Evolutionary conservation across 2,329 filamentous ascomycete genomes (phyloP).

Genomic region (Rhynchosporium agropyri): DNA sequence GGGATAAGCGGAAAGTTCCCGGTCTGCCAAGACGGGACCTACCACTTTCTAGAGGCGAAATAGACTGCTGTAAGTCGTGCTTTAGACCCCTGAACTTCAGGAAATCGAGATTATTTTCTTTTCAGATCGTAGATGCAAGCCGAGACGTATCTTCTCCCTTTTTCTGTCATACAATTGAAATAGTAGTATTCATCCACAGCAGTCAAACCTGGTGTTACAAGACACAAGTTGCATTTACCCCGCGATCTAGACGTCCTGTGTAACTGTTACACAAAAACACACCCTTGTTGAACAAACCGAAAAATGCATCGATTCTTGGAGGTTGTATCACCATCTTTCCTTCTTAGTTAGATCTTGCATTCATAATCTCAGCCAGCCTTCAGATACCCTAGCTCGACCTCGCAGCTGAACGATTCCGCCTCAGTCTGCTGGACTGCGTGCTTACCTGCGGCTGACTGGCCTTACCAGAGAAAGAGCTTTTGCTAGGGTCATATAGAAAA

Average conservation of each 20-base stretch:
- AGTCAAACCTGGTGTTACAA: neutral
- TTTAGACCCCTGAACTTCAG: neutral
- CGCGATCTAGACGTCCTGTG: neutral
- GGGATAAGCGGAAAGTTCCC: slow-evolving; percentile 6
- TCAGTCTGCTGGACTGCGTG: no score
- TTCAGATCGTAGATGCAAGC: neutral
- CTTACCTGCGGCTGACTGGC: no score
- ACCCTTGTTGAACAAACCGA: no score
- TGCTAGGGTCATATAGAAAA: no score
- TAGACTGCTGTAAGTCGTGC: neutral
- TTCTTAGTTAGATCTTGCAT: no score
- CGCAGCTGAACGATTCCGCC: no score
- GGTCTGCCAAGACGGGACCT: slow-evolving; percentile 3
- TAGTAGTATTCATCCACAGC: neutral
- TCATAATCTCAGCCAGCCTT: no score
- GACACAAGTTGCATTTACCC: neutral
- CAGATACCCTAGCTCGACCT: no score
- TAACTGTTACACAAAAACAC: neutral
- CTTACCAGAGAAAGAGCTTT: no score
- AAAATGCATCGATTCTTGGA: no score
- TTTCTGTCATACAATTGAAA: neutral
- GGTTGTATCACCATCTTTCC: no score
- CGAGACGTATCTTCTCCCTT: neutral
- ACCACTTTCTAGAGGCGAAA: neutral
- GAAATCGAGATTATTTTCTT: no score